A percentile compares a stretch with the other conserved stretches of the same genome.
Conservation (phyloP, 2,329 filamentous ascomycete genomes). For the Teratosphaeria pseudoeucalypti region DNA sequence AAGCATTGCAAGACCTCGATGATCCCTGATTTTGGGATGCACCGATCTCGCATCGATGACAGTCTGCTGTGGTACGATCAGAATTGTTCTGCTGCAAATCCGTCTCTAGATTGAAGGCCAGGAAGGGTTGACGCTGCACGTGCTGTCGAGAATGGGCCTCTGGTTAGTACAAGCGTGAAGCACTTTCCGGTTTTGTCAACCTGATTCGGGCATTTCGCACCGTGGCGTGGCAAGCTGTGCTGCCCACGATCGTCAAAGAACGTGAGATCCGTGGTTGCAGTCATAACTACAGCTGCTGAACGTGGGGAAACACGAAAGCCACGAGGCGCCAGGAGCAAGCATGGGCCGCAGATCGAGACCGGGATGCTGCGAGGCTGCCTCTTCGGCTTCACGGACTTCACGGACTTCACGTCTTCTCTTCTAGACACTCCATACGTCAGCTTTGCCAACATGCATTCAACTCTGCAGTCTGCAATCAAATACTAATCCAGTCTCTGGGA, state of each 20-base stretch:
- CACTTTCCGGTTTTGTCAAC: not conserved
- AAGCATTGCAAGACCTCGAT: not conserved
- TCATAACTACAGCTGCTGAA: not conserved
- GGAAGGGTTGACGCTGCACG: not conserved
- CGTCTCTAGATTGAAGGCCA: not conserved
- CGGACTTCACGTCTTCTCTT: not conserved
- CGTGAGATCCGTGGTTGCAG: not conserved
- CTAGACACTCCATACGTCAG: not conserved
- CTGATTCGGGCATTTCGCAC: not conserved
- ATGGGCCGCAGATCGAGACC: not conserved
- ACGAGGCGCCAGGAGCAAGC: not conserved
- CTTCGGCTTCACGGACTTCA: not conserved
- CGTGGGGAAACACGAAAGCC: not conserved
- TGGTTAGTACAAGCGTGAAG: not conserved
- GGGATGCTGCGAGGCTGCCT: not conserved
- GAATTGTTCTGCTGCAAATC: not conserved
- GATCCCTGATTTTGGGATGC: not conserved
- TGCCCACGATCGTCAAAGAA: not conserved
- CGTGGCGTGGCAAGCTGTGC: not conserved
- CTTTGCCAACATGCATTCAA: not conserved
- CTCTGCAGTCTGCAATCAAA: not conserved
- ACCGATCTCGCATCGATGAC: not conserved
- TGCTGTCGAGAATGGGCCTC: not conserved
- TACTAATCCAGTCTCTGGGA: not conserved
- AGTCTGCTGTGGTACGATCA: not conserved